Evolutionary conservation across 352 stramenopile genomes (phyloP), one percentile per base, ranked within the genome.

Genomic region (Albugo candida): DNA sequence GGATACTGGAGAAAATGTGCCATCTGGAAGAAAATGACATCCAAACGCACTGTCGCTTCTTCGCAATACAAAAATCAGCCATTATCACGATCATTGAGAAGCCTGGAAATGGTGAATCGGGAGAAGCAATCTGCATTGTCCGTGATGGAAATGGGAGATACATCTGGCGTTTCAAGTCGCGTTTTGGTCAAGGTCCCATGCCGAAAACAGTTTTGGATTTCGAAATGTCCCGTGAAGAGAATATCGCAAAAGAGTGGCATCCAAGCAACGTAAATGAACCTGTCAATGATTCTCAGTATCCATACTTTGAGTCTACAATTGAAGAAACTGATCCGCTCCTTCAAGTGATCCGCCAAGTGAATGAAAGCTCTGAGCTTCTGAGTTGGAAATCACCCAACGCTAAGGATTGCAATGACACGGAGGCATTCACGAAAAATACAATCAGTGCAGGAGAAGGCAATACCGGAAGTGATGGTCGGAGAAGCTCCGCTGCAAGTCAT

Each of bases 41-140:
- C 11, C 53, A 67, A 43, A 47, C 55, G 12, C 62, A 81, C 47
- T 85, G 72, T 41, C 77, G 74, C 13, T 89, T 87, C 57, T 89
- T 89, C 41, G 73, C 73, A 1, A 56, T 87, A 40, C 83, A 83
- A 64, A 84, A 85, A 46, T 75, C 66, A 24, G 70, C 78, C 0
- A 70, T 92, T 16, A 38, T 92, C 45, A 85, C 64, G 10, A 70
- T 88, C 2, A 82, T 87, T 27, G 78, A 92, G 40, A 84, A 88
- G 39, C 47, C 61, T 5, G 76, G 61, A 37, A 51, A 54, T 17
- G 41, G 61, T 17, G 55, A 64, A 36, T 41, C 60, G 21, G 53
- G 63, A 49, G 68, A 88, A 61, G 65, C 70, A 5, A 81, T 84
- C 34, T 44, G 87, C 11, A 81, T 86, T 41, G 70, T 92, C 62